These are phyloP conservation scores for Melampsora allii-populina DNA, from an alignment of 1,284 basidiomycete species.

Conservation along the genomic window DNA sequence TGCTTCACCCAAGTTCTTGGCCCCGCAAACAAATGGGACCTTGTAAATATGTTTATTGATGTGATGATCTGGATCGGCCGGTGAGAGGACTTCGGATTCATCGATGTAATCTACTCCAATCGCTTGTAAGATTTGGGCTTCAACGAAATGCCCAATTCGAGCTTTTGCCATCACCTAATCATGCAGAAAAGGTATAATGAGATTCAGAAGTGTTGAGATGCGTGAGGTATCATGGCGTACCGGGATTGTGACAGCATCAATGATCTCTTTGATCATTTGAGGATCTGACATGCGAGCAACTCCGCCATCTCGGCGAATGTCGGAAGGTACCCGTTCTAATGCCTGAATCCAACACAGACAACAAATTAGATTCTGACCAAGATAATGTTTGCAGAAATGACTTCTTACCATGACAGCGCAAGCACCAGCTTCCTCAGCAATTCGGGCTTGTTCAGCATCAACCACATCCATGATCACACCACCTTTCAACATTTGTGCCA, in stretches of 20 bases:
- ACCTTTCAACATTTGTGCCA: slow-evolving; percentile 55
- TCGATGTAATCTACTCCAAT: slow-evolving; percentile 98
- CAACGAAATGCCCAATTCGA: slow-evolving; percentile 95
- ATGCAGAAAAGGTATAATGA: slow-evolving; percentile 63
- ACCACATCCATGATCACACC: slow-evolving; percentile 57
- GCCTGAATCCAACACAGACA: slow-evolving; percentile 46
- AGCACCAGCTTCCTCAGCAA: slow-evolving; percentile 96
- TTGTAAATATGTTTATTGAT: slow-evolving; percentile 78
- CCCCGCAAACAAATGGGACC: slow-evolving; percentile 64
- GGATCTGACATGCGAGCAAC: slow-evolving; percentile 95
- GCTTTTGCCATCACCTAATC: slow-evolving; percentile 81
- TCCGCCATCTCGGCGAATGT: slow-evolving; percentile 84
- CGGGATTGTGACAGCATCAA: slow-evolving; percentile 57
- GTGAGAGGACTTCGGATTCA: slow-evolving; percentile 86
- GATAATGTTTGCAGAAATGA: neutral
- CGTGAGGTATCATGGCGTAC: slow-evolving; percentile 28
- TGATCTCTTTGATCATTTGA: slow-evolving; percentile 93
- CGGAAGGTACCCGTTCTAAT: slow-evolving; percentile 85
- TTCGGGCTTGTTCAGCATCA: slow-evolving; percentile 81
- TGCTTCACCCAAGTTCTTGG: slow-evolving; percentile 70
- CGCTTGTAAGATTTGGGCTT: slow-evolving; percentile 91
- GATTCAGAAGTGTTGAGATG: slow-evolving; percentile 56
- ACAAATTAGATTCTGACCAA: neutral
- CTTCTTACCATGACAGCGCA: slow-evolving; percentile 88
- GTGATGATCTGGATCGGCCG: slow-evolving; percentile 64